Base-by-base conservation (phyloP, 768 basidiomycete species). In the Lyophyllum semitale region DNA sequence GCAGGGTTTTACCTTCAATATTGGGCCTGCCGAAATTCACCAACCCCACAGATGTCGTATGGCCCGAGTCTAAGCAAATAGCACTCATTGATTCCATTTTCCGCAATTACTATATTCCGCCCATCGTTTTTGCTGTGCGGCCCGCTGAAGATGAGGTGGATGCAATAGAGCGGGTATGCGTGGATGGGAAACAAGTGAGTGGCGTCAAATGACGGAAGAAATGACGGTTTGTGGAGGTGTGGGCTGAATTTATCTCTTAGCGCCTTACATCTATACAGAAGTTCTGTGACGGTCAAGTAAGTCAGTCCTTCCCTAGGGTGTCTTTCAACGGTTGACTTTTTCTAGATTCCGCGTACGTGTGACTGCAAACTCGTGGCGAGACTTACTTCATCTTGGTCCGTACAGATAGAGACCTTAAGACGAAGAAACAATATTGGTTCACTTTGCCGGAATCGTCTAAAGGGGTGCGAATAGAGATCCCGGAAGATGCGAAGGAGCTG, bases 121-220 rank as follows among this genome's bases (percentile, higher is more conserved):
- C 91, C 0, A 77, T 93, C 22, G 86, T 93, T 9, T 92, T 93
- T 58, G 88, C 88, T 44, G 74, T 84, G 17, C 66, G 73, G 38
- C 72, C 35, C 23, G 50, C 25, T 30, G 59, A 71, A 32, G 73
- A 79, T 45, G 78, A 82, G 1, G 84, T 89, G 25, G 85, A 81
- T 2, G 73, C 77, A 3, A 81, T 83, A 59, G 70, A 74, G 4
- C 76, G 85, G 53, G 73, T 84, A 5, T 91, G 89, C 53, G 89
- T 91, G 2, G 91, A 93, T 61, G 91, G 91, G 5, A 93, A 93
- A 63, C 91, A 93, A 81, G 89, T 73, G 76, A 70, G 72, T 76
- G 74, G 76, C 0, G 76, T 79, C 48, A 71, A 59, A 42, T 22
- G 13, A 4, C 13, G 8, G 41, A 42, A 3, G 41, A 20, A 22